Base-by-base conservation (phyloP, 2,329 filamentous ascomycete genomes). In the Colletotrichum horii region DNA sequence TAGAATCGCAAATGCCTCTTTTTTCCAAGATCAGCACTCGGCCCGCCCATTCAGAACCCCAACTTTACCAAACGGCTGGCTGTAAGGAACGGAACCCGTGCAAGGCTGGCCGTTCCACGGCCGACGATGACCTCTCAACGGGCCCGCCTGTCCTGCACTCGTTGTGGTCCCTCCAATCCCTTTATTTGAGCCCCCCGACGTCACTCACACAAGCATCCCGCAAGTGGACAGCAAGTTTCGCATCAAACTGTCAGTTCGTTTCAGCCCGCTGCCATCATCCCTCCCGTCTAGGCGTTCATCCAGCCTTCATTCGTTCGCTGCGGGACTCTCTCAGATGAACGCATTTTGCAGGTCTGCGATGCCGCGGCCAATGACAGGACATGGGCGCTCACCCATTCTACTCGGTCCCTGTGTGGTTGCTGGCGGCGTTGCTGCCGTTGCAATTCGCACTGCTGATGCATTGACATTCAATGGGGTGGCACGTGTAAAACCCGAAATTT, bases 231-330 rank as follows among this genome's bases (percentile, higher is more conserved):
- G n/a, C 43, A 52, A 22, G 73, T 74, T 66, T 71, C 48, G 48
- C 28, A 73, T 73, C 64, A 73, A 52, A 64, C 64, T 32, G 64
- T 58, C 70, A 68, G 16, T 9, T 60, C 62, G 70, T 75, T 75
- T 75, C 73, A 75, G 70, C 70, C 56, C 43, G 64, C 43, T 48
- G 43, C 69, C 70, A 67, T 56, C 55, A 72, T 72, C 32, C 69
- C 68, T 67, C 62, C 48, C 56, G 32, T 30, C 38, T 24, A 26
- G 60, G 22, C 52, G 28, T 66, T 26, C 36, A 26, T 28, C 28
- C 28, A 61, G 43, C 48, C n/a, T 65, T 71, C 68, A 56, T 75
- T 75, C 52, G 68, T 74, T 36, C 30, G 16, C 43, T 58, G 22
- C 15, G 19, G 56, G 43, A 24, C 30, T 30, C 28, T 38, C 73